Percentiles rank a stretch among this genome's conserved stretches.
phyloP scores from a whole-genome alignment of 1,139 yeast genomes.

The Debaryomyces robertsiae region DNA sequence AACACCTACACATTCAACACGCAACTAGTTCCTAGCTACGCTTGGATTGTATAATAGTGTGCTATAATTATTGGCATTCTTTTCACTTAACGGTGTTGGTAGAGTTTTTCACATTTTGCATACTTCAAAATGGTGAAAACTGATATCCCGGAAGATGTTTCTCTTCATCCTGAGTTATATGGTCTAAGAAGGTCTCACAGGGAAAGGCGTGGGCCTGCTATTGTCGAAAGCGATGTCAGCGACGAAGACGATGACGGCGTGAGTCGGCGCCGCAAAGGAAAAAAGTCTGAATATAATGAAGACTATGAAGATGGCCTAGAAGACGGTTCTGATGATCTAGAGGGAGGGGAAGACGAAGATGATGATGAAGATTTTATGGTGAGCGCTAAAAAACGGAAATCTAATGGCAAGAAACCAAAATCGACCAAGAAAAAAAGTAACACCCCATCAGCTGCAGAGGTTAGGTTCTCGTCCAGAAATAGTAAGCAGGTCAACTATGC shows the following conservation, averaged over 20 bases:
- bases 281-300: constrained; percentile 20
- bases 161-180: constrained; percentile 80
- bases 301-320: constrained; percentile 30
- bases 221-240: constrained; percentile 45
- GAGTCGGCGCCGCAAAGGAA: constrained; percentile 12
- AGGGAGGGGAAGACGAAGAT: constrained; percentile 32
- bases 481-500: constrained; percentile 72
- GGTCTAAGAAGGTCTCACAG: constrained; percentile 89
- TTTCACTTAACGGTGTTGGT: background rate
- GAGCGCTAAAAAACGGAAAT: constrained; percentile 21
- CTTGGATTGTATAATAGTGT: background rate
- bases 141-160: constrained; percentile 43
- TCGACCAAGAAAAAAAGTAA: constrained; percentile 17
- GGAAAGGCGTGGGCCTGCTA: constrained; percentile 50
- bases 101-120: constrained; percentile 7
- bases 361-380: constrained; percentile 33
- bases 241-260: constrained; percentile 31
- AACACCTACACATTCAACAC: too few species aligned
- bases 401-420: constrained; percentile 18
- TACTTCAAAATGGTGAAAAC: constrained; percentile 21
- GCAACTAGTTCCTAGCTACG: too few species aligned
- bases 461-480: constrained; percentile 80
- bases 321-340: constrained; percentile 31
- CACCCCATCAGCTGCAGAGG: constrained; percentile 35
- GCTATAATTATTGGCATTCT: constrained; percentile 1